Base-by-base conservation (phyloP, 202 grass and related monocot genomes). In the Thinopyrum obtusiflorum region DNA sequence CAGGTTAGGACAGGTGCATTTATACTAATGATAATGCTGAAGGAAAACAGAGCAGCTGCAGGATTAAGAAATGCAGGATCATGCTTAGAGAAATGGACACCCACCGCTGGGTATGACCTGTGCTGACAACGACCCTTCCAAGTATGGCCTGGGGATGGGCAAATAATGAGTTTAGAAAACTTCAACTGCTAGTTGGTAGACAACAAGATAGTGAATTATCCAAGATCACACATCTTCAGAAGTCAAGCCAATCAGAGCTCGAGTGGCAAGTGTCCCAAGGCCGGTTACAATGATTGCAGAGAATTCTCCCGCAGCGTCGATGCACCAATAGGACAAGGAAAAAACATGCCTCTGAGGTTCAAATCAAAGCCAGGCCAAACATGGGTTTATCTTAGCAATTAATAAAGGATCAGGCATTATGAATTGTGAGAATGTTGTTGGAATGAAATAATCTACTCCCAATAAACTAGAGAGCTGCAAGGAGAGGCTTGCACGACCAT, bases 401-500 rank as follows among this genome's bases (percentile, higher is more conserved):
- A 91, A 81, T 73, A 49, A 39, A 72, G 72, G 65, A 82, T 78
- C 73, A 47, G 66, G 14, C 4, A 70, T 78, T 79, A 86, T 73
- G 21, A 86, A 79, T 68, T 81, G 80, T 86, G 51, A 85, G 83
- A 83, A 86, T 86, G 61, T 44, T 86, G 65, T 28, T 76, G 49
- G 61, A 70, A 82, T 61, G 61, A 80, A 83, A 75, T 84, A 63
- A 80, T 83, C 17, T 11, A 66, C 82, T 59, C 20, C 59, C 89
- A 87, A 92, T 33, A 84, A 87, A 83, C 3, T 61, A 42, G 25
- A 35, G 81, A 76, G 17, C 64, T 68, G 26, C n/a, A 83, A 7
- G 68, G 44, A 92, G 70, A 89, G 81, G 87, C 72, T 80, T 66
- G 90, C 90, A 92, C 85, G 87, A 89, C 83, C 77, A 72, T 85